phyloP scores from a whole-genome alignment of 2,329 filamentous ascomycete genomes.

The Cladosporium sp. region DNA sequence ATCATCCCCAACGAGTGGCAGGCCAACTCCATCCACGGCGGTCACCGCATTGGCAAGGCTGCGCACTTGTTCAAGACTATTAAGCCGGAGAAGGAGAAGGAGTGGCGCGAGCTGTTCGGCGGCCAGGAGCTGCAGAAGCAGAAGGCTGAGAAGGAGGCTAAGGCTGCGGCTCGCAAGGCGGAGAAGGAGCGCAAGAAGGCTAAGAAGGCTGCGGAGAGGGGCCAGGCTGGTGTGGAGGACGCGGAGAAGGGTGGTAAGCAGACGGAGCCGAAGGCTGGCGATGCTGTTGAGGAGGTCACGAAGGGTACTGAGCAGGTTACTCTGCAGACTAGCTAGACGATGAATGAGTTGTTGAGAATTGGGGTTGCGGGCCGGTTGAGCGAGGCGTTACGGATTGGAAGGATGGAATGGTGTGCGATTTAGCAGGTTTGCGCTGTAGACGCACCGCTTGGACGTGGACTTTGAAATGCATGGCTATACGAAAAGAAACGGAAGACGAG shows the following conservation, averaged over 20 bases:
- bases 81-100: conserved; percentile 70
- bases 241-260: conserved; percentile 63
- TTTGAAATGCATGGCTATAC: background rate
- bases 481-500: background rate
- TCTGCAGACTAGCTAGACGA: conserved; percentile 34
- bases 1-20: conserved; percentile 54
- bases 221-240: conserved; percentile 76
- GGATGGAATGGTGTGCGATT: background rate
- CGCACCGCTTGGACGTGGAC: too few relatives aligned
- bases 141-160: conserved; percentile 57
- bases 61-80: conserved; percentile 79
- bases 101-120: conserved; percentile 74
- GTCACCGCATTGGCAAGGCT: conserved; percentile 75
- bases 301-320: conserved; percentile 41
- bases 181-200: conserved; percentile 61
- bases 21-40: conserved; percentile 53
- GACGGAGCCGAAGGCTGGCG: conserved; percentile 29
- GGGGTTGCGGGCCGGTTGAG: conserved; percentile 2
- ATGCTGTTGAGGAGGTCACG: conserved; percentile 39
- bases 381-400: conserved; percentile 3
- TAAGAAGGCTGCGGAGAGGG: conserved; percentile 48
- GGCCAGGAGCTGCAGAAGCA: conserved; percentile 60
- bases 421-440: too few relatives aligned
- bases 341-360: background rate
- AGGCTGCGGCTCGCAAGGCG: conserved; percentile 59